A percentile compares a stretch with the other conserved stretches of the same genome.
Conservation (phyloP, 306 rosid species). For the peach (Prunus persica) region DNA sequence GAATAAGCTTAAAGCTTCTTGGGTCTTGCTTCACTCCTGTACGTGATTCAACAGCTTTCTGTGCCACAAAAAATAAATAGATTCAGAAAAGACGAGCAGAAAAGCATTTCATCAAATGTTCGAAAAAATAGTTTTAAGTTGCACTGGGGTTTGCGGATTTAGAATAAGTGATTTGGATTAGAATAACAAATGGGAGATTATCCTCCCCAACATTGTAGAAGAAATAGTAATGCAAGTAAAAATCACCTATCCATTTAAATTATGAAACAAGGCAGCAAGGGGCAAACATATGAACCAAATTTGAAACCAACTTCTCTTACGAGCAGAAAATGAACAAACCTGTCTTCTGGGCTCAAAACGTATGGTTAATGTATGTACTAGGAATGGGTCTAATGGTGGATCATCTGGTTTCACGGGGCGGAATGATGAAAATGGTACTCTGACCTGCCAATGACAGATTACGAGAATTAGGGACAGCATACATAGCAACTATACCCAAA, state of each 20-base stretch:
- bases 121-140: neutral
- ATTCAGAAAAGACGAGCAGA: slow-evolving; percentile 23
- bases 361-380: slow-evolving; percentile 88
- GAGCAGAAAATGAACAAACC: slow-evolving; percentile 42
- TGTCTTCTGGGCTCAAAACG: slow-evolving; percentile 99
- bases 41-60: slow-evolving; percentile 67
- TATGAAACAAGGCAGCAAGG: neutral
- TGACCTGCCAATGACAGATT: slow-evolving; percentile 59
- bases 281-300: neutral
- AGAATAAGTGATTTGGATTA: neutral
- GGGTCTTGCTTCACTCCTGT: slow-evolving; percentile 56
- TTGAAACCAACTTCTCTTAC: neutral
- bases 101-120: neutral
- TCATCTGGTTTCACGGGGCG: slow-evolving; percentile 92
- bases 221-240: neutral
- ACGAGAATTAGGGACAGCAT: slow-evolving; percentile 23
- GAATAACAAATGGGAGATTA: neutral
- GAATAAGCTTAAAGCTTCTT: slow-evolving; percentile 85
- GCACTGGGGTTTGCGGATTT: too few species aligned
- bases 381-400: slow-evolving; percentile 89
- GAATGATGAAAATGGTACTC: slow-evolving; percentile 91
- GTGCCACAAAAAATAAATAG: slow-evolving; percentile 37
- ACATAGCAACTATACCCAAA: neutral
- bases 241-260: neutral
- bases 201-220: neutral